Conservation (phyloP, 192 early-diverging fungal species). For the Phycomyces blakesleeanus region DNA sequence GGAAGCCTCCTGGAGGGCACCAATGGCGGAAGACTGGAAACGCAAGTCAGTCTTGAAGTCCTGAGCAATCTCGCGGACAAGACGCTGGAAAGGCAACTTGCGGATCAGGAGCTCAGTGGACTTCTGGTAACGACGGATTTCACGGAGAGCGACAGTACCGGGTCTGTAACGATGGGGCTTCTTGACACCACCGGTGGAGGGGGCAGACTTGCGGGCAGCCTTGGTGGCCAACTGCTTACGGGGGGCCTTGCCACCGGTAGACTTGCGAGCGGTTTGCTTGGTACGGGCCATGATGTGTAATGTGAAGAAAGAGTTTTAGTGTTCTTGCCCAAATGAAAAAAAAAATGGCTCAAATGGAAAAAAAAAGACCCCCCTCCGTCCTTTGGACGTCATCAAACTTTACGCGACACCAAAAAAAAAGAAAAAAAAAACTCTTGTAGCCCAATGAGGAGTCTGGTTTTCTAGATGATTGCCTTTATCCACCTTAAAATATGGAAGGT, state of each 20-base stretch:
- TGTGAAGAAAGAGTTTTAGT: conserved; percentile 4
- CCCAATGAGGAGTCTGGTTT: too few species aligned
- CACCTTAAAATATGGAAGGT: too few species aligned
- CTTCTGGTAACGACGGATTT: conserved; percentile 95
- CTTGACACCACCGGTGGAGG: conserved; percentile 93
- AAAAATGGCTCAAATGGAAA: too few species aligned
- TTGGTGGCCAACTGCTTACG: conserved; percentile 96
- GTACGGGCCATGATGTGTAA: conserved; percentile 51
- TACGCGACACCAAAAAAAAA: too few species aligned
- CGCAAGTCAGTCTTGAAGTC: conserved; percentile 99
- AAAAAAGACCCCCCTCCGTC: too few species aligned
- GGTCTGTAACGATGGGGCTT: conserved; percentile 84
- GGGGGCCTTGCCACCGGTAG: conserved; percentile 96
- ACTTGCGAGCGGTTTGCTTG: conserved; percentile 97
- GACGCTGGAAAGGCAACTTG: conserved; percentile 91
- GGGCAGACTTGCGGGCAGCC: conserved; percentile 95
- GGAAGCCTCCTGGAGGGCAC: conserved; percentile 97
- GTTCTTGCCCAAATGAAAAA: too few species aligned
- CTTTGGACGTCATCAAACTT: too few species aligned
- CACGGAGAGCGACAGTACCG: conserved; percentile 87
- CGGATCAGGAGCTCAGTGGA: conserved; percentile 92
- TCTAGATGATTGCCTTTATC: too few species aligned
- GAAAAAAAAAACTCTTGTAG: too few species aligned
- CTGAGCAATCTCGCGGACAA: conserved; percentile 99
- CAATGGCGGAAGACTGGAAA: conserved; percentile 99